Percentiles rank a stretch among this genome's conserved stretches.
These are phyloP conservation scores for Termitomyces sp. DNA, from an alignment of 1,284 basidiomycete species.

Conservation along the genomic window DNA sequence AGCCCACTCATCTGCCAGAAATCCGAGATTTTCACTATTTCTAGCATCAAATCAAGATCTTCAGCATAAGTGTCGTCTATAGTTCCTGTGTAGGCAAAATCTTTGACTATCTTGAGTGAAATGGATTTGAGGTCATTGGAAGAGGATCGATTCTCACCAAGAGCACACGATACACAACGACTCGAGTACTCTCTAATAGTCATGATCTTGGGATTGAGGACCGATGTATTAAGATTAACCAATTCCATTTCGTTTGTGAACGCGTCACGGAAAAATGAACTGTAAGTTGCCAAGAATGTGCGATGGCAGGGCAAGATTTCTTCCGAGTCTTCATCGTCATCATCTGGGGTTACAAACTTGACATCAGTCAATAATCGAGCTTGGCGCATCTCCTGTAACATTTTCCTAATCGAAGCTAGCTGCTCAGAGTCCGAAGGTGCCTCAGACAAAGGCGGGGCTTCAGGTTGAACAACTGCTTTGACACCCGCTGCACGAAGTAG, in stretches of 20 bases:
- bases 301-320: constrained; percentile 28
- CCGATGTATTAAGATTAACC: constrained; percentile 19
- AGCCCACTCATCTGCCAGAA: constrained; percentile 16
- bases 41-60: constrained; percentile 8
- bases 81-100: constrained; percentile 13
- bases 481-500: constrained; percentile 32
- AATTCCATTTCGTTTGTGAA: constrained; percentile 23
- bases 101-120: neutral
- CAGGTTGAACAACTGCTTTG: constrained; percentile 17
- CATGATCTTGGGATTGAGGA: constrained; percentile 15
- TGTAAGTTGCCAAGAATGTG: constrained; percentile 26
- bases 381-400: constrained; percentile 27
- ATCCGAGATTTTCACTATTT: constrained; percentile 14
- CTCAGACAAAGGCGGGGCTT: constrained; percentile 6
- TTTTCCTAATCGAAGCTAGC: constrained; percentile 17
- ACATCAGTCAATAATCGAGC: constrained; percentile 28
- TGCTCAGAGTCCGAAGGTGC: constrained; percentile 17
- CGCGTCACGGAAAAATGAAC: constrained; percentile 25
- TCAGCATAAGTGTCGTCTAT: neutral
- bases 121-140: neutral
- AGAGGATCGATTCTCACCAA: constrained; percentile 16
- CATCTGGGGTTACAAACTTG: constrained; percentile 20
- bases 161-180: constrained; percentile 19
- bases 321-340: constrained; percentile 6
- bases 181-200: constrained; percentile 12